Percentiles rank a stretch among this genome's conserved stretches.
Evolutionary conservation across 345 rosid species (phyloP).

Genomic region (Cardamine resedifolia): DNA sequence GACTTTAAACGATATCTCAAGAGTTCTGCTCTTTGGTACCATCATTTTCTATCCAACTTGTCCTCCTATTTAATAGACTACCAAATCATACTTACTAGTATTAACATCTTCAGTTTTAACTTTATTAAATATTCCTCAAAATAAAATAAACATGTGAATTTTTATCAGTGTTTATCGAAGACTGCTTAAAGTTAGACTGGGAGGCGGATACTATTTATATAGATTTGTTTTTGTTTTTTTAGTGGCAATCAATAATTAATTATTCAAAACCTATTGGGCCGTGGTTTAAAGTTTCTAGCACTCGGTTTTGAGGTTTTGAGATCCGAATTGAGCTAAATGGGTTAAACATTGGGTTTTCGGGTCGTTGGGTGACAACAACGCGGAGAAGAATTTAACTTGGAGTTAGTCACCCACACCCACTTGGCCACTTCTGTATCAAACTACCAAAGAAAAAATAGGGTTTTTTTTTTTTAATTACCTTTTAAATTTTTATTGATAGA

Average conservation of each 20-base stretch:
- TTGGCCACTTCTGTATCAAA: not conserved
- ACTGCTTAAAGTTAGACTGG: not conserved
- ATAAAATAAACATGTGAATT: not conserved
- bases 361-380: not conserved
- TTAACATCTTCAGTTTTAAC: not conserved
- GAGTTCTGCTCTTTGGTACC: conserved; percentile 56
- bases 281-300: not conserved
- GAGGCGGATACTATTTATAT: not conserved
- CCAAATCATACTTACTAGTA: not conserved
- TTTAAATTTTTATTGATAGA: no score
- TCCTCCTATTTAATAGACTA: not conserved
- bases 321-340: not conserved
- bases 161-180: not conserved
- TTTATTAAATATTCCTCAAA: not conserved
- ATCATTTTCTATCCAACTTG: conserved; percentile 34
- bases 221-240: no score
- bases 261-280: not conserved
- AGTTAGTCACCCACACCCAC: not conserved
- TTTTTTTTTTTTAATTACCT: no score
- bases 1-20: conserved; percentile 49
- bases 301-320: not conserved
- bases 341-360: not conserved
- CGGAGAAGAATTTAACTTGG: not conserved
- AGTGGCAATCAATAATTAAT: not conserved
- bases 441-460: no score